These are phyloP conservation scores for Taphrina deformans DNA, from an alignment of 1,139 yeast genomes.

Conservation along the genomic window DNA sequence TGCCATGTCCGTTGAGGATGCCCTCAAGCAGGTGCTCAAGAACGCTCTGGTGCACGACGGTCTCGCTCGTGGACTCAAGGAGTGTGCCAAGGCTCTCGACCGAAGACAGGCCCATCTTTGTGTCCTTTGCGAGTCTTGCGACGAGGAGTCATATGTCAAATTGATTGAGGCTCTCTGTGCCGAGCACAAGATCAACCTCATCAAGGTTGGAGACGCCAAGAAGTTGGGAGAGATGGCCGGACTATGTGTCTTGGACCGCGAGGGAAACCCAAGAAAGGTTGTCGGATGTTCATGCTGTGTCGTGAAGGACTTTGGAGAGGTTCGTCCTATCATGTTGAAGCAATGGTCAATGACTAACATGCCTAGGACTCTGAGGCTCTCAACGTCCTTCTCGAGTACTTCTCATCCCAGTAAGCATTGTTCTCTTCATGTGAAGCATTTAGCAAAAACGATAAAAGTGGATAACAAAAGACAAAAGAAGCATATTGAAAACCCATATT, in stretches of 20 bases:
- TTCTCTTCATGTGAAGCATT: neutral
- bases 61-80: slow-evolving; percentile 99
- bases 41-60: slow-evolving; percentile 98
- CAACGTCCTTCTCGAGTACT: slow-evolving; percentile 41
- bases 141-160: slow-evolving; percentile 95
- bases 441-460: neutral
- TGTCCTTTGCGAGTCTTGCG: slow-evolving; percentile 97
- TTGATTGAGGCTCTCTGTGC: slow-evolving; percentile 99
- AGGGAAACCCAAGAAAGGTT: slow-evolving; percentile 99
- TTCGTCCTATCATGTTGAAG: too few species aligned
- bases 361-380: slow-evolving; percentile 99
- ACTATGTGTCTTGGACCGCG: slow-evolving; percentile 99
- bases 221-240: slow-evolving; percentile 99
- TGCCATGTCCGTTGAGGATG: slow-evolving; percentile 96
- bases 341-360: slow-evolving; percentile 53
- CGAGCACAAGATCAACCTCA: slow-evolving; percentile 94
- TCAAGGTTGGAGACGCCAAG: slow-evolving; percentile 99
- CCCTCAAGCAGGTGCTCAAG: slow-evolving; percentile 97
- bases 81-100: slow-evolving; percentile 98
- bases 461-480: neutral
- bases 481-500: neutral
- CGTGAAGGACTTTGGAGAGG: slow-evolving; percentile 56
- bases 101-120: slow-evolving; percentile 97
- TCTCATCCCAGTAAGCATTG: slow-evolving; percentile 14
- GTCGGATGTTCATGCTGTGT: slow-evolving; percentile 99